Percentiles rank a stretch among this genome's conserved stretches.
These are phyloP conservation scores for Phlebopus sp. DNA, from an alignment of 1,284 basidiomycete genomes.

Conservation along the genomic window DNA sequence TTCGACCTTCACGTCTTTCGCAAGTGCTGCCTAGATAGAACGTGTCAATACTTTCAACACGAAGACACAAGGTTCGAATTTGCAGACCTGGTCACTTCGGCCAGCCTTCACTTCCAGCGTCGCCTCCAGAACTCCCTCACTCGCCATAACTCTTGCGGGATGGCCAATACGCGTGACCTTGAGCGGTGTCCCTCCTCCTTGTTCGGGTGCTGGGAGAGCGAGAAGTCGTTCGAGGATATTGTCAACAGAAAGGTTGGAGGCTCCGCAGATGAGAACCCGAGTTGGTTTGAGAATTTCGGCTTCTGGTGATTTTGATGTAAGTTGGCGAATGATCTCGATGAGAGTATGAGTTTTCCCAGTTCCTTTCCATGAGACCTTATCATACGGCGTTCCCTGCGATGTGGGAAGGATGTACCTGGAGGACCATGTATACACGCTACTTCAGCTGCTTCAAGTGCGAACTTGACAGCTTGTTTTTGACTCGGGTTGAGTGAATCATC, in stretches of 20 bases:
- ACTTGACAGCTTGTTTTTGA: slow-evolving; percentile 79
- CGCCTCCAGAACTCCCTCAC: slow-evolving; percentile 63
- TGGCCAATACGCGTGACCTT: slow-evolving; percentile 85
- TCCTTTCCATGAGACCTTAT: slow-evolving; percentile 39
- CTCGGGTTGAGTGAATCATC: slow-evolving; percentile 78
- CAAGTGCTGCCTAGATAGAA: slow-evolving; percentile 58
- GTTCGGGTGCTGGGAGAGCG: slow-evolving; percentile 47
- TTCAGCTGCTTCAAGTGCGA: slow-evolving; percentile 70
- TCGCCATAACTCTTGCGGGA: slow-evolving; percentile 86
- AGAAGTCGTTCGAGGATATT: slow-evolving; percentile 86
- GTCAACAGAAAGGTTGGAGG: slow-evolving; percentile 89
- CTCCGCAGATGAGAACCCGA: slow-evolving; percentile 82
- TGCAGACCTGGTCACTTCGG: slow-evolving; percentile 66
- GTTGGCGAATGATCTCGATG: slow-evolving; percentile 85
- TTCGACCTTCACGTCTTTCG: slow-evolving; percentile 84
- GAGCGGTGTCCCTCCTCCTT: slow-evolving; percentile 37
- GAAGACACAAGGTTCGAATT: background rate
- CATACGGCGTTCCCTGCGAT: background rate
- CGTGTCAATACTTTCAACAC: background rate
- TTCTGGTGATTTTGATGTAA: slow-evolving; percentile 49
- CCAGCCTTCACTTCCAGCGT: slow-evolving; percentile 89
- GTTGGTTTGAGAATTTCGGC: slow-evolving; percentile 44
- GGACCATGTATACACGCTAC: slow-evolving; percentile 96
- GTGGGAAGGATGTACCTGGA: slow-evolving; percentile 56
- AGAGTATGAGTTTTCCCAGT: slow-evolving; percentile 94